Percentiles rank a stretch among this genome's conserved stretches.
These are phyloP conservation scores for Balansia obtecta DNA, from an alignment of 2,329 filamentous ascomycete genomes.

Conservation along the genomic window DNA sequence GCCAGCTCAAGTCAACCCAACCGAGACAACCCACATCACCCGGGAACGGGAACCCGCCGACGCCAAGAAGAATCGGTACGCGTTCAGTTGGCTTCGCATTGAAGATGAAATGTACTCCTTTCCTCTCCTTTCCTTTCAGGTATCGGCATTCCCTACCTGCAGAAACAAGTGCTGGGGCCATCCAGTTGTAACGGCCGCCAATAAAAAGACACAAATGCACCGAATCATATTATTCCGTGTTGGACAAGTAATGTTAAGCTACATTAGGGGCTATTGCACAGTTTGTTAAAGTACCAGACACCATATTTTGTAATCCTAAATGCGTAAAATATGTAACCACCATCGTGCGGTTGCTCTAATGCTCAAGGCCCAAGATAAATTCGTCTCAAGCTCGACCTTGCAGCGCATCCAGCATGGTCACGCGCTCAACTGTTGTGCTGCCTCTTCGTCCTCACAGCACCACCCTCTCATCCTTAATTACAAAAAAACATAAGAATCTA, in stretches of 20 bases:
- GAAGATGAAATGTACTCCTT: no score
- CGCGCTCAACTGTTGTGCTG: neutral
- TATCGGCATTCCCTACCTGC: no score
- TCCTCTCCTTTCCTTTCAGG: no score
- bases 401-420: neutral
- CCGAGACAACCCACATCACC: no score
- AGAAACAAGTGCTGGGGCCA: no score
- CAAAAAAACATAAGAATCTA: constrained; percentile 5
- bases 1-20: no score
- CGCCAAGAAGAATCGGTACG: no score
- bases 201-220: neutral
- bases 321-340: neutral
- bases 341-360: neutral
- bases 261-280: neutral
- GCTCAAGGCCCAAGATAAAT: neutral
- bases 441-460: neutral
- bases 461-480: constrained; percentile 2
- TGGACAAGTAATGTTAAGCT: neutral
- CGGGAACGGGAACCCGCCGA: no score
- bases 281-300: neutral
- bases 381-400: neutral
- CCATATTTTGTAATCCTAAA: neutral
- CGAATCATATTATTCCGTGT: neutral
- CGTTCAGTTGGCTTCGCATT: no score
- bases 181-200: no score